phyloP scores from a whole-genome alignment of 192 early-diverging fungal genomes.

The Diversispora epigaea region DNA sequence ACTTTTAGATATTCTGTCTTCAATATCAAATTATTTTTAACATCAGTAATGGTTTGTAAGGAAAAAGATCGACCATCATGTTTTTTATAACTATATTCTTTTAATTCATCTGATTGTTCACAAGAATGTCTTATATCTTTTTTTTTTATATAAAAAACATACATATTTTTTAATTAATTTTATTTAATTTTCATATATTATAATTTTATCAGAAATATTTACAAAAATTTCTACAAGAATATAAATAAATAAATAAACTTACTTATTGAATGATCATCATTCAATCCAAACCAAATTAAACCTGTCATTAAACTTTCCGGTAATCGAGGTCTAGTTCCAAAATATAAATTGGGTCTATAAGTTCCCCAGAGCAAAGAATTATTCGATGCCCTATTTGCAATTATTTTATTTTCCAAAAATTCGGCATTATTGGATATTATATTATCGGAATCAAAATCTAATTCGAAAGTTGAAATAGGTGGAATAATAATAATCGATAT shows the following conservation, averaged over 20 bases:
- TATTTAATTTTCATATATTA: no score
- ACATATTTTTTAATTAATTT: no score
- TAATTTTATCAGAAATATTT: no score
- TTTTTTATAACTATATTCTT: slow-evolving; percentile 81
- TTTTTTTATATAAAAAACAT: no score
- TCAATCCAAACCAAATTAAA: slow-evolving; percentile 88
- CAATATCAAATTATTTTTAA: slow-evolving; percentile 60
- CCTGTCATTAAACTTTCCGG: slow-evolving; percentile 81
- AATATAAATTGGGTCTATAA: slow-evolving; percentile 90
- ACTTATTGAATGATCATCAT: slow-evolving; percentile 29
- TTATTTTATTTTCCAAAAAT: background rate
- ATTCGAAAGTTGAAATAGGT: no score
- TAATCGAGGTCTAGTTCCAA: slow-evolving; percentile 81
- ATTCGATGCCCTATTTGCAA: slow-evolving; percentile 34
- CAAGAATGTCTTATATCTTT: slow-evolving; percentile 86
- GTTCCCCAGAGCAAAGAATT: slow-evolving; percentile 81
- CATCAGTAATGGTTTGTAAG: slow-evolving; percentile 69
- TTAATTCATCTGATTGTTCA: slow-evolving; percentile 79
- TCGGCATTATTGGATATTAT: background rate
- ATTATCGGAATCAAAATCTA: no score
- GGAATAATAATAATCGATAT: no score
- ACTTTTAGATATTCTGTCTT: slow-evolving; percentile 77
- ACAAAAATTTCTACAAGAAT: no score
- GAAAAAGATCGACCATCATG: slow-evolving; percentile 85
- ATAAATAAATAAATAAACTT: no score